Evolutionary conservation across 352 stramenopile genomes (phyloP), one percentile per base, ranked within the genome.

Genomic region (Elongisporangium prolatum): DNA sequence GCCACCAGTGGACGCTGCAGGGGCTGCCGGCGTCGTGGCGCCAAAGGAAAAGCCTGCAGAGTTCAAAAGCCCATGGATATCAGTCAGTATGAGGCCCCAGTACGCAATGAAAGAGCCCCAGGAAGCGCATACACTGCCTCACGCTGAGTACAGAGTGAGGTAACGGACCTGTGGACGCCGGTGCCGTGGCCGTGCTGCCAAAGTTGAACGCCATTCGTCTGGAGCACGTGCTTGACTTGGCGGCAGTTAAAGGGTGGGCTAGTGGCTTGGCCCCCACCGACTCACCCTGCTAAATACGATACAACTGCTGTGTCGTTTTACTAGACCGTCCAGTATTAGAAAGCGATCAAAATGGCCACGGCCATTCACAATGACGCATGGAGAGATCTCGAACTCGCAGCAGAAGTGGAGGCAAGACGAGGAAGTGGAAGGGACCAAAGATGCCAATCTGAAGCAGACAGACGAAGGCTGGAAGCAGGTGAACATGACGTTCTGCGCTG

Each of bases 31-130:
- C 16, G 74, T 52, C 13, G 74, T 67, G 47, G 21, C 50, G 48
- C 72, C 63, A 38, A 84, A 84, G 38, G 61, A 79, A 50, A 85
- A 85, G 58, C 67, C 61, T 70, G 67, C 64, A 37, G 13, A 28
- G 25, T 56, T 50, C 14, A 44, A 17, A 44, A 44, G 5, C 7
- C 28, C 28, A 6, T 14, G 28, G 28, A 38, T 13, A 38, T 44
- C 4, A 44, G 34, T 44, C 34, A 44, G 17, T 44, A 44, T 2
- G 11, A 17, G 34, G 5, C 34, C 34, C 34, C 11, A 17, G 34
- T 17, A 16, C 34, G 11, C 11, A 13, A 44, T 44, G 17, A 44
- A 16, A 3, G 10, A 44, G 34, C 34, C 34, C 4, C 34, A 44
- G 11, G 5, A 11, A 44, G 34, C 34, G 34, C 10, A 17, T 9